Conservation (phyloP, 148 eudicot species). For the Pharnaceum exiguum region DNA sequence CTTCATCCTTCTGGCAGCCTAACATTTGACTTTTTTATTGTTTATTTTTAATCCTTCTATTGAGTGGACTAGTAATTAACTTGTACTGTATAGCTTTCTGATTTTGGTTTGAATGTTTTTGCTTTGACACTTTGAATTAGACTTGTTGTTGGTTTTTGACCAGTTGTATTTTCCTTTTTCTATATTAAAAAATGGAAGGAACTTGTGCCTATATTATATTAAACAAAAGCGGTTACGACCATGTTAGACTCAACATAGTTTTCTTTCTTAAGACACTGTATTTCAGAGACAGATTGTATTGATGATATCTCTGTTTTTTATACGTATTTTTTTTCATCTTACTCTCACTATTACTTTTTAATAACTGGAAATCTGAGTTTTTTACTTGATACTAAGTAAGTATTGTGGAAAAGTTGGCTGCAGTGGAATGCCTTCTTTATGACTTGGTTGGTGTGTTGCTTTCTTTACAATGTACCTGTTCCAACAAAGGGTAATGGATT, state of each 20-base stretch:
- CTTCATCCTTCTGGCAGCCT: slow-evolving; percentile 24
- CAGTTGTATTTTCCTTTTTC: not conserved
- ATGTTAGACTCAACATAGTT: no score
- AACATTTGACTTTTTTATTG: slow-evolving; percentile 23
- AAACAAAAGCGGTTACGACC: not conserved
- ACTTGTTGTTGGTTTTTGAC: slow-evolving; percentile 22
- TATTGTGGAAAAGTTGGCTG: not conserved
- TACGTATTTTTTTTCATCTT: not conserved
- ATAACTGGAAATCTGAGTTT: not conserved
- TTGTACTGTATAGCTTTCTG: slow-evolving; percentile 7
- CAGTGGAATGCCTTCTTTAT: not conserved
- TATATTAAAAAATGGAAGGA: not conserved
- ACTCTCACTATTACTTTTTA: not conserved
- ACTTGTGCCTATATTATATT: not conserved
- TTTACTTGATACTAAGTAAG: not conserved
- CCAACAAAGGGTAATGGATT: not conserved
- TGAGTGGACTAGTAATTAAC: no score
- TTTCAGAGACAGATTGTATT: no score
- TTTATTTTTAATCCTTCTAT: no score
- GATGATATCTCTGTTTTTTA: no score
- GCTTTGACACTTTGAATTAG: slow-evolving; percentile 29
- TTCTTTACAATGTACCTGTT: not conserved
- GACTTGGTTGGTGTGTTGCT: slow-evolving; percentile 14
- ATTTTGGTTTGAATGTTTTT: slow-evolving; percentile 12
- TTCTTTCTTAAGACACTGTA: no score